phyloP scores from a whole-genome alignment of 1,284 basidiomycete species.

The Apiotrichum sp. region DNA sequence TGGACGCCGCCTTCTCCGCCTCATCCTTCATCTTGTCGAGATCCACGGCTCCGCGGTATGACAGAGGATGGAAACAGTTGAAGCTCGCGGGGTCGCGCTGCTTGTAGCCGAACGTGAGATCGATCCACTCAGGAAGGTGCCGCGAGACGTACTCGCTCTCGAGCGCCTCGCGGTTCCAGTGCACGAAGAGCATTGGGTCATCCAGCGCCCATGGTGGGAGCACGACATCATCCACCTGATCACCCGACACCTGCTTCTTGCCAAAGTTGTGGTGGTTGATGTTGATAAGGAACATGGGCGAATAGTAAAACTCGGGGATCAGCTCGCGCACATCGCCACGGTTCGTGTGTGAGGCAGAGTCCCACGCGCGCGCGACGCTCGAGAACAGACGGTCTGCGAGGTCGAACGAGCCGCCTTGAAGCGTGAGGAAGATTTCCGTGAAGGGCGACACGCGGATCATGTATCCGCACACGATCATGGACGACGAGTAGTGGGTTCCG shows the following conservation, averaged over 20 bases:
- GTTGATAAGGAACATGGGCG: slow-evolving; percentile 50
- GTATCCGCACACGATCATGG: slow-evolving; percentile 94
- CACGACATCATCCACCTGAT: slow-evolving; percentile 78
- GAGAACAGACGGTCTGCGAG: slow-evolving; percentile 88
- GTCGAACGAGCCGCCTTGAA: slow-evolving; percentile 89
- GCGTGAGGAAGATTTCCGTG: slow-evolving; percentile 72
- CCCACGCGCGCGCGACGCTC: slow-evolving; percentile 71
- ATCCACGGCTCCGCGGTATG: slow-evolving; percentile 88
- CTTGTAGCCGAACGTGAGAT: slow-evolving; percentile 73
- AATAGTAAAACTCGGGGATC: slow-evolving; percentile 80
- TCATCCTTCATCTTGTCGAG: slow-evolving; percentile 78
- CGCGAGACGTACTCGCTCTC: slow-evolving; percentile 86
- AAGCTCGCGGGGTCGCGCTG: slow-evolving; percentile 71
- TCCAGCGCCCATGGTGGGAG: slow-evolving; percentile 85
- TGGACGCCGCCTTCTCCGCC: slow-evolving; percentile 80
- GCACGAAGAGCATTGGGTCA: slow-evolving; percentile 78
- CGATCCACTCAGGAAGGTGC: slow-evolving; percentile 83
- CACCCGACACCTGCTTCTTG: slow-evolving; percentile 69
- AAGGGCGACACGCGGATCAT: slow-evolving; percentile 84
- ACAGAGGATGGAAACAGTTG: slow-evolving; percentile 90
- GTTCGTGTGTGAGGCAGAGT: slow-evolving; percentile 77
- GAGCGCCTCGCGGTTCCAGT: slow-evolving; percentile 74
- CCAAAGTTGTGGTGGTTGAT: slow-evolving; percentile 73
- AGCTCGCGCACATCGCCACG: slow-evolving; percentile 91
- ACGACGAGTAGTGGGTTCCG: slow-evolving; percentile 89